Evolutionary conservation across 179 eudicot species (phyloP), one percentile per base, ranked within the genome.

Genomic region (Actinidia chinensis): DNA sequence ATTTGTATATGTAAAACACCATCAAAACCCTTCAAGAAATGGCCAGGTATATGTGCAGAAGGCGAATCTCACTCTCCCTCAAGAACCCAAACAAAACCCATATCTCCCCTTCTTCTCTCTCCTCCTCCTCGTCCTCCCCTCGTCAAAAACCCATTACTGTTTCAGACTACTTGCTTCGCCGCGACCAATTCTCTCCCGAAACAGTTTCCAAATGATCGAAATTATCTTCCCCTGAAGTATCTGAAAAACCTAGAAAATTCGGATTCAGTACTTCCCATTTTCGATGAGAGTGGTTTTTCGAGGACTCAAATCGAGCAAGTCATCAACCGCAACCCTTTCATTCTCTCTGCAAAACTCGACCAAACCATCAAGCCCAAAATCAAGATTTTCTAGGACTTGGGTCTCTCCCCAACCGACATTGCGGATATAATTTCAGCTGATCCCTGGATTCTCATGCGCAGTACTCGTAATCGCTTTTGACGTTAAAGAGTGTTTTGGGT

Each of bases 181-280:
- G 44, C 4, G 82, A 87, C 73, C 68, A 79, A 0, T 82, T 87
- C 20, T 84, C 87, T 13, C 56, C 82, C 15, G 81, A 85, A 68
- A 65, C 78, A 0, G 84, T 88, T 73, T n/a, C n/a, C n/a, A n/a
- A n/a, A n/a, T n/a, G n/a, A n/a, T 51, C 76, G 8, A 64, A 74
- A 56, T 81, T 71, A 7, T 73, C 86, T 10, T 60, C 70, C 43
- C 13, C 71, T 54, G n/a, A 65, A 46, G 56, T 47, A 51, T 50
- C 50, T 54, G 28, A 78, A 33, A 71, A 50, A 65, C 58, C 82
- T 66, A 3, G 48, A 81, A 76, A 81, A 64, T 14, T 52, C 70
- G 6, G 80, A 70, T 75, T 75, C 84, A 0, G 50, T 78, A 0
- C 43, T 78, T 1, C 69, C 76, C 47, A 81, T 74, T 54, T 66